These are phyloP conservation scores for Coprinellus aureogranulatus DNA, from an alignment of 768 basidiomycete species.

Conservation along the genomic window DNA sequence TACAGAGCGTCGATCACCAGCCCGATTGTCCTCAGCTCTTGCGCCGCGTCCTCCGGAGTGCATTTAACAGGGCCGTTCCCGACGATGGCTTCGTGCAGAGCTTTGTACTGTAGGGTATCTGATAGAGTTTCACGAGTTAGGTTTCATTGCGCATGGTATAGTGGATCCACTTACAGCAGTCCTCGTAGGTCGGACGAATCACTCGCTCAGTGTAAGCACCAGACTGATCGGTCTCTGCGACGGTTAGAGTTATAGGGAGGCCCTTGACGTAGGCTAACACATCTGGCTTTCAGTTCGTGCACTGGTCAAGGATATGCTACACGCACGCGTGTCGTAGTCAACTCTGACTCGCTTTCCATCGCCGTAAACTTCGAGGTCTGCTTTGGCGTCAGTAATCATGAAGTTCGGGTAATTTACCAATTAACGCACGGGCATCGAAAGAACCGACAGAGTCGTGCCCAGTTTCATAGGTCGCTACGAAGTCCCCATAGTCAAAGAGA, in stretches of 20 bases:
- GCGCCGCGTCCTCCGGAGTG: neutral
- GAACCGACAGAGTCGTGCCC: slow-evolving; percentile 5
- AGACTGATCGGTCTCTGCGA: neutral
- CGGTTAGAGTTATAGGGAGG: slow-evolving; percentile 1
- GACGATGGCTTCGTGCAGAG: neutral
- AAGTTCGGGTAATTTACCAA: too few species aligned
- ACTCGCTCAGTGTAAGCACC: neutral
- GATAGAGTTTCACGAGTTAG: neutral
- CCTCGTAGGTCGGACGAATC: slow-evolving; percentile 3
- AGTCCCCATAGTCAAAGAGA: slow-evolving; percentile 1
- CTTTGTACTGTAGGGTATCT: slow-evolving; percentile 2
- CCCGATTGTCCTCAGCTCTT: neutral
- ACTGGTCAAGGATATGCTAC: neutral
- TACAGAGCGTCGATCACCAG: neutral
- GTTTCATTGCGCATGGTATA: too few species aligned
- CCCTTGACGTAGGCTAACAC: neutral
- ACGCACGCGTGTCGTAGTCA: slow-evolving; percentile 1
- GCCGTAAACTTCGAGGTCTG: slow-evolving; percentile 4
- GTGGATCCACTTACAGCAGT: slow-evolving; percentile 1
- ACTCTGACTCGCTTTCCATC: slow-evolving; percentile 2
- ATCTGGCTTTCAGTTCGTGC: neutral
- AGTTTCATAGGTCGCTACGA: slow-evolving; percentile 2
- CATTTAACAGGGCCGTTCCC: neutral
- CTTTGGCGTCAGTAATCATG: too few species aligned
- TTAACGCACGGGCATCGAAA: neutral